Conservation (phyloP, 345 rosid species). For the Lagerstroemia speciosa region DNA sequence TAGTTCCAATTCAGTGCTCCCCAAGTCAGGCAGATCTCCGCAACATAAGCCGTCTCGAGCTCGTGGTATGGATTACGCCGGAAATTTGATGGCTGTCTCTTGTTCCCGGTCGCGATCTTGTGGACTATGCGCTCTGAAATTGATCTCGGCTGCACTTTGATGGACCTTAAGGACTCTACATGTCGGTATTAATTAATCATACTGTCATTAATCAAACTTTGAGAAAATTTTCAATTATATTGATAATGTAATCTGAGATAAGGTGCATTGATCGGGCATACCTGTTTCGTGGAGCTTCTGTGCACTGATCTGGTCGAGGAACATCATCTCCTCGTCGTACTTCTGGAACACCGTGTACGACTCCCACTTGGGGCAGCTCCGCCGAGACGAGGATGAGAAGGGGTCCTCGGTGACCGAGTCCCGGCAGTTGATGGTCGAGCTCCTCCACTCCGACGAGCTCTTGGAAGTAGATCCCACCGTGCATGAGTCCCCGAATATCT, state of each 20-base stretch:
- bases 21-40: conserved; percentile 92
- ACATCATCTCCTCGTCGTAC: conserved; percentile 96
- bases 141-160: conserved; percentile 77
- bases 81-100: conserved; percentile 26
- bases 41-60: conserved; percentile 79
- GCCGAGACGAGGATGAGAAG: conserved; percentile 80
- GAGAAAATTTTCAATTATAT: too few relatives aligned
- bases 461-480: conserved; percentile 89
- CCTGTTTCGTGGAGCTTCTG: conserved; percentile 97
- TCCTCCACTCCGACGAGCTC: conserved; percentile 98
- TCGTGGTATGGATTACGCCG: conserved; percentile 79
- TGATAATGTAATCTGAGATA: neutral
- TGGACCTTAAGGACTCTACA: conserved; percentile 69
- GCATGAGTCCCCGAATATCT: conserved; percentile 69
- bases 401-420: conserved; percentile 83
- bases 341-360: conserved; percentile 93
- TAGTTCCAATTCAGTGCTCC: conserved; percentile 95
- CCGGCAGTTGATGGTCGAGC: conserved; percentile 59
- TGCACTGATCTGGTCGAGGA: conserved; percentile 64
- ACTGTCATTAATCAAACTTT: neutral
- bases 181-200: neutral
- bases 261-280: neutral
- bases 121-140: conserved; percentile 81
- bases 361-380: conserved; percentile 97
- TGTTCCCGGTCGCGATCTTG: conserved; percentile 48